These are phyloP conservation scores for Nigrograna mackinnonii DNA, from an alignment of 2,329 filamentous ascomycete species.

Conservation along the genomic window DNA sequence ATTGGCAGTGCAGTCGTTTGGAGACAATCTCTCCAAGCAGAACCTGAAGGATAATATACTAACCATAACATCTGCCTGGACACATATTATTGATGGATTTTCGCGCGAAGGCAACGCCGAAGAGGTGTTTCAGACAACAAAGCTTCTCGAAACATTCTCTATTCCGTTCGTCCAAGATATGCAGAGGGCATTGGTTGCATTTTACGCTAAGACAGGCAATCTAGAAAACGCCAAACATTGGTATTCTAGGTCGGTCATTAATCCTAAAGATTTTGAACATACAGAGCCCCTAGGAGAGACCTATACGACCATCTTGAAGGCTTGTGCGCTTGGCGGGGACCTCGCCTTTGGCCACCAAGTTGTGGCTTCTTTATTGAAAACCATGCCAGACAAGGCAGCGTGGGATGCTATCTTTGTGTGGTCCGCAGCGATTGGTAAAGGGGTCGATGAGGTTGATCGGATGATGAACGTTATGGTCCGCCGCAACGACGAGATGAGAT, in stretches of 20 bases:
- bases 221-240: conserved; percentile 67
- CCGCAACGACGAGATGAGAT: conserved; percentile 50
- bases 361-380: conserved; percentile 38
- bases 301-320: conserved; percentile 61
- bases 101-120: conserved; percentile 61
- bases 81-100: conserved; percentile 61
- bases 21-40: neutral
- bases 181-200: conserved; percentile 59
- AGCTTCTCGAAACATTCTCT: conserved; percentile 51
- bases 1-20: conserved; percentile 15
- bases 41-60: neutral
- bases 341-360: conserved; percentile 46
- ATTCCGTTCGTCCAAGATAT: conserved; percentile 41
- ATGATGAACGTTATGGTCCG: conserved; percentile 72
- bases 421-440: conserved; percentile 73
- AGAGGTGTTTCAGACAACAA: conserved; percentile 61
- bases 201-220: conserved; percentile 63
- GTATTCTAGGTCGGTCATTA: conserved; percentile 62
- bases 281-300: conserved; percentile 33
- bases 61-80: conserved; percentile 18
- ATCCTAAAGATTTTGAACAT: conserved; percentile 8
- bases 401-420: conserved; percentile 78
- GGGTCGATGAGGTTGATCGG: conserved; percentile 70
- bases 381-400: conserved; percentile 50
- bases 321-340: conserved; percentile 50